phyloP scores from a whole-genome alignment of 1,139 yeast species.

The Suhomyces bokatorum region DNA sequence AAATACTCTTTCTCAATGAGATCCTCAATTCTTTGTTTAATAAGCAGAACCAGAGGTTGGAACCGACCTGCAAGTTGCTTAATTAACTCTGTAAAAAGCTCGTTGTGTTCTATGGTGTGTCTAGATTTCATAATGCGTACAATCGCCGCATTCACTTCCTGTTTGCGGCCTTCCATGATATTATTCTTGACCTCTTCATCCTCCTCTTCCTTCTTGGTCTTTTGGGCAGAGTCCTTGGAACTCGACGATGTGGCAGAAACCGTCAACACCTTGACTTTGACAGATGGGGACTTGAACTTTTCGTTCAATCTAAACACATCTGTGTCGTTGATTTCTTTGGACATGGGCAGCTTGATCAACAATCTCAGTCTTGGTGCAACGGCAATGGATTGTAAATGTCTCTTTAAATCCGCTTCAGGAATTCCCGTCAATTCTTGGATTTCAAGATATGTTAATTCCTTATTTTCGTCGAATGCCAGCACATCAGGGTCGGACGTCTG shows the following conservation, averaged over 20 bases:
- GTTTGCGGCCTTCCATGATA: conserved; percentile 48
- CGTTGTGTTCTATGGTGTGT: conserved; percentile 60
- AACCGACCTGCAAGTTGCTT: conserved; percentile 65
- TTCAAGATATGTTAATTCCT: conserved; percentile 52
- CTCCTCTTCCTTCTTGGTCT: conserved; percentile 42
- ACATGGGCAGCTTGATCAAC: conserved; percentile 70
- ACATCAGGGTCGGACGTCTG: conserved; percentile 48
- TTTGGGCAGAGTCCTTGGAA: conserved; percentile 28
- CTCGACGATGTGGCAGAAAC: conserved; percentile 42
- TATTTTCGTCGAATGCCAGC: conserved; percentile 46
- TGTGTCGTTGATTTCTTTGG: conserved; percentile 62
- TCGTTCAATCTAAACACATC: conserved; percentile 73
- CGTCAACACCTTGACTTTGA: conserved; percentile 76
- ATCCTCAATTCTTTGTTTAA: conserved; percentile 79
- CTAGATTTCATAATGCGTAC: conserved; percentile 86
- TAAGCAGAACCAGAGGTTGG: conserved; percentile 63
- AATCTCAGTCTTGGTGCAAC: conserved; percentile 82
- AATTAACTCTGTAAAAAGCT: conserved; percentile 65
- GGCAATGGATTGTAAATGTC: conserved; percentile 82
- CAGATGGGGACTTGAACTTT: conserved; percentile 68
- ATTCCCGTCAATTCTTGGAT: conserved; percentile 68
- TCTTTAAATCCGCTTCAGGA: conserved; percentile 67
- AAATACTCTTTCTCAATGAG: conserved; percentile 82
- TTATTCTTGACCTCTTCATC: conserved; percentile 35
- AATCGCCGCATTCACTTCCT: conserved; percentile 82